phyloP scores from a whole-genome alignment of 306 rosid species.

The Vigna reflexopilosa region DNA sequence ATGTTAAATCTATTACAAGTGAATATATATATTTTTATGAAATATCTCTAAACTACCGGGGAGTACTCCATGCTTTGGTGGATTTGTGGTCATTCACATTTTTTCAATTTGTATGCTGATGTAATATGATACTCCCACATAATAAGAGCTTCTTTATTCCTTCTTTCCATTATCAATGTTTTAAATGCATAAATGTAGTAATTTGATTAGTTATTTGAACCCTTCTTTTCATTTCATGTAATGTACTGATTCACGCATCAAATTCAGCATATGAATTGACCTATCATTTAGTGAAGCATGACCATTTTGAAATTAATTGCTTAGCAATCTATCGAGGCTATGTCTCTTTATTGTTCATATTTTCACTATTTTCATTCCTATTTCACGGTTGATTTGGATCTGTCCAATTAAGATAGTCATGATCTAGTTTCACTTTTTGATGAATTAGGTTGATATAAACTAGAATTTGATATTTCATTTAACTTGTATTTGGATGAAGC shows the following conservation, averaged over 20 bases:
- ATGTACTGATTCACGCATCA: background rate
- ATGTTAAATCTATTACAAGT: no score
- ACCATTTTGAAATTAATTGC: slow-evolving; percentile 23
- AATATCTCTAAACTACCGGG: slow-evolving; percentile 2
- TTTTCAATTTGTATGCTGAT: slow-evolving; percentile 38
- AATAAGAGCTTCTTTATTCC: slow-evolving; percentile 40
- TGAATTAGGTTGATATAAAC: no score
- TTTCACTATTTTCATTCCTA: no score
- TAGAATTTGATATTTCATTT: no score
- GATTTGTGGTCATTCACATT: slow-evolving; percentile 51
- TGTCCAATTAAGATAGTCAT: no score
- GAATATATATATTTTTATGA: background rate
- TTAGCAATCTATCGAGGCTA: slow-evolving; percentile 25
- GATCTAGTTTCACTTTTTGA: no score
- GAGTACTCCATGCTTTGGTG: slow-evolving; percentile 33
- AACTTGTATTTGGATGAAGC: no score
- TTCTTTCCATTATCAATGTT: background rate
- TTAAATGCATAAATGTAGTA: background rate
- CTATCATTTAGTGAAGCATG: slow-evolving; percentile 33
- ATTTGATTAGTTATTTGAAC: background rate
- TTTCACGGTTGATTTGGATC: no score
- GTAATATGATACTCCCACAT: slow-evolving; percentile 36
- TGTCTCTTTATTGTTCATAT: background rate
- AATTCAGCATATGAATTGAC: slow-evolving; percentile 21
- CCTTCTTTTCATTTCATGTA: background rate